Evolutionary conservation across 208 protist genomes (phyloP), one percentile per base, ranked within the genome.

Genomic region (Trypanosoma platydactyli): DNA sequence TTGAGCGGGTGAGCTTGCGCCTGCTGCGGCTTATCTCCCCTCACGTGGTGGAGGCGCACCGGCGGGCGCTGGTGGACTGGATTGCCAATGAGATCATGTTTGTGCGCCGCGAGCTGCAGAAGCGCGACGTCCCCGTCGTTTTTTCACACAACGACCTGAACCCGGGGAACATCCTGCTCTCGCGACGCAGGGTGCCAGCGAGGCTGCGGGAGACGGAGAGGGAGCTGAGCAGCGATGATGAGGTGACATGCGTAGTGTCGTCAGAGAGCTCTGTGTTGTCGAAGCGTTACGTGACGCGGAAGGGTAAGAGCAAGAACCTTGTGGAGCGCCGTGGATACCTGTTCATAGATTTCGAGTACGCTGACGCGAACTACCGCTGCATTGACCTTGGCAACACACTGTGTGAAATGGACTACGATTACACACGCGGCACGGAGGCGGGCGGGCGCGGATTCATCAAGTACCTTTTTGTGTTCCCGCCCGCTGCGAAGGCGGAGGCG

Each of bases 311-410:
- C 64, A 76, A 71, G 25, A 93, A 90, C 51, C 76, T 88, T n/a
- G 87, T 93, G 24, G 83, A 90, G 64, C 78, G 79, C 52, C 84
- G 83, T 41, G 84, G 88, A 22, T 61, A 89, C 56, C 55, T 94
- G 24, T 87, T 89, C 44, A 91, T 94, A 51, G 88, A 94, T 68
- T 94, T 91, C 80, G 85, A 94, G 71, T 94, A 94, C 76, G 79
- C 83, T 24, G 88, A 92, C 55, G 83, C 78, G 38, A 94, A 94
- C 76, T 92, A 92, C 62, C 82, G 85, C 56, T 89, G 82, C 79
- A 83, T 79, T 61, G 88, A 94, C 62, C 77, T 94, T 25, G 88
- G 83, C 52, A 94, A 94, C 79, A 87, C 80, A 15, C 74, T 94
- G 29, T 94, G 88, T 64, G 88, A 94, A 76, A 61, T 94, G 44